These are phyloP conservation scores for Fomitopsis serialis DNA, from an alignment of 768 basidiomycete species.

Conservation along the genomic window DNA sequence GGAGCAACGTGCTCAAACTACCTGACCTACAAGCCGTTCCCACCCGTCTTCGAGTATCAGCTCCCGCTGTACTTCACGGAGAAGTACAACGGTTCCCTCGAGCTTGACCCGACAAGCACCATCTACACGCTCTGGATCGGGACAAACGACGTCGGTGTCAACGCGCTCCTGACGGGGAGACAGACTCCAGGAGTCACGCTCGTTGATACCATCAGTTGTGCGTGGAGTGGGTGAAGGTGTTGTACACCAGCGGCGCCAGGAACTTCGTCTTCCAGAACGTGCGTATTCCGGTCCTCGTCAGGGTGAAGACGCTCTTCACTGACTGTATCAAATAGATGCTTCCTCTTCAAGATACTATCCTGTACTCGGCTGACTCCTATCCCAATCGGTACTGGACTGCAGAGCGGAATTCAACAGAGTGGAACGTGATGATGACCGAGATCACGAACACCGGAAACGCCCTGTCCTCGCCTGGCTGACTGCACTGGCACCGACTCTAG, in stretches of 20 bases:
- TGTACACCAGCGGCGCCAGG: conserved; percentile 55
- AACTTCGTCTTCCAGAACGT: conserved; percentile 71
- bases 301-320: conserved; percentile 10
- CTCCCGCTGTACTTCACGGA: conserved; percentile 48
- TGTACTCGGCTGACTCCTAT: conserved; percentile 20
- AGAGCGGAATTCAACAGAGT: conserved; percentile 22
- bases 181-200: conserved; percentile 42
- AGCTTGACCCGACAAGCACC: conserved; percentile 38
- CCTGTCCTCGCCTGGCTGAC: conserved; percentile 15
- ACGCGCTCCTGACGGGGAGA: conserved; percentile 47
- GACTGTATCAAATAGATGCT: conserved; percentile 23
- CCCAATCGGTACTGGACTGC: conserved; percentile 22
- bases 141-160: conserved; percentile 49
- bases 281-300: conserved; percentile 16
- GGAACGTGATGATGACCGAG: conserved; percentile 28
- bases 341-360: conserved; percentile 19
- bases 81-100: conserved; percentile 35
- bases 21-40: conserved; percentile 52
- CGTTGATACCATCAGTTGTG: conserved; percentile 52
- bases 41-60: conserved; percentile 52
- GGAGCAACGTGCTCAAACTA: conserved; percentile 66
- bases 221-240: conserved; percentile 52
- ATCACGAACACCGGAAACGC: conserved; percentile 25
- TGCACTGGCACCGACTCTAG: conserved; percentile 10
- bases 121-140: conserved; percentile 68